Conservation (phyloP, 345 rosid genomes). For the Murraya paniculata region DNA sequence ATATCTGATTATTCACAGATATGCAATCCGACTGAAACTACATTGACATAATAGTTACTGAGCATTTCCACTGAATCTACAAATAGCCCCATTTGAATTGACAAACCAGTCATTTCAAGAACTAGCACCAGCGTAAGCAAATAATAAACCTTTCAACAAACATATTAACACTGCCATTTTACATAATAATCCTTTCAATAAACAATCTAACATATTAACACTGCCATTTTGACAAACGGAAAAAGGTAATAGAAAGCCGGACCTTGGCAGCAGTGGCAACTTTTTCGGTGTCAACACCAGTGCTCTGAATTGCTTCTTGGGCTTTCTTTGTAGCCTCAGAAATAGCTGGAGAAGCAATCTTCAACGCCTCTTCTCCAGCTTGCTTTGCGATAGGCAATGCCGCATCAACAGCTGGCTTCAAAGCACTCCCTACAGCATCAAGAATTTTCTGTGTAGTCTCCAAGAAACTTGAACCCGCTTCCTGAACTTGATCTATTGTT, state of each 20-base stretch:
- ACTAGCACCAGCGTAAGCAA: background rate
- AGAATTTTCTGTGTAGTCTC: slow-evolving; percentile 60
- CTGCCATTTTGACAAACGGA: background rate
- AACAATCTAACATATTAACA: background rate
- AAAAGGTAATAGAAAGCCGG: background rate
- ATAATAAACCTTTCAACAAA: no score
- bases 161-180: background rate
- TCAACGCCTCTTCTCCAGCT: slow-evolving; percentile 80
- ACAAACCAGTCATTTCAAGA: background rate
- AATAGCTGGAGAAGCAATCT: slow-evolving; percentile 78
- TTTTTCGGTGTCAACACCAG: slow-evolving; percentile 76
- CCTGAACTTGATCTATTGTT: slow-evolving; percentile 72
- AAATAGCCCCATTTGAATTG: background rate
- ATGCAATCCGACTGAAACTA: background rate
- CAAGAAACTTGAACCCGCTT: slow-evolving; percentile 57
- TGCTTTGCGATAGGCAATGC: slow-evolving; percentile 67
- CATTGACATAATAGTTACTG: background rate
- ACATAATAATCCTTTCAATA: background rate
- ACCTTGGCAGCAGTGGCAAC: slow-evolving; percentile 84
- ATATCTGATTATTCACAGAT: background rate
- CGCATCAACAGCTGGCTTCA: slow-evolving; percentile 76
- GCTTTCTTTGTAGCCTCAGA: slow-evolving; percentile 89
- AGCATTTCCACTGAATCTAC: background rate
- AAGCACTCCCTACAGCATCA: slow-evolving; percentile 53
- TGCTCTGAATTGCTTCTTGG: slow-evolving; percentile 78